phyloP scores from a whole-genome alignment of 345 rosid species.

The Lumnitzera racemosa region DNA sequence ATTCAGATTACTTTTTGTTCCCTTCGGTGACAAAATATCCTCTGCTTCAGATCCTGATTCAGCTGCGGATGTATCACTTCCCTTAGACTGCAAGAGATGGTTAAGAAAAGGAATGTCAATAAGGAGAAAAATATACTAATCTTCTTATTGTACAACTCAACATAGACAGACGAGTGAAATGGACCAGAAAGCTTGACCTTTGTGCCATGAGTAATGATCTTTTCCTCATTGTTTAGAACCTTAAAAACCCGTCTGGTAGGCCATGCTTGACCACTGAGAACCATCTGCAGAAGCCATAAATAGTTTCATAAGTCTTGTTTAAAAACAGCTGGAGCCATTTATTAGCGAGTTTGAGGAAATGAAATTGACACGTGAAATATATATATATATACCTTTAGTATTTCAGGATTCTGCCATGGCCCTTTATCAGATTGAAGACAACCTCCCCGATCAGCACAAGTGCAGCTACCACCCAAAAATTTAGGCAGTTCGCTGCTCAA shows the following conservation, averaged over 20 bases:
- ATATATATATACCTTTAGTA: slow-evolving; percentile 44
- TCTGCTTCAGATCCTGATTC: slow-evolving; percentile 39
- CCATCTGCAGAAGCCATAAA: slow-evolving; percentile 48
- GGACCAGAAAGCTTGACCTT: too few species aligned
- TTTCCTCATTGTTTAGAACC: too few species aligned
- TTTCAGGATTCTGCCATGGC: slow-evolving; percentile 76
- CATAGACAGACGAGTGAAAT: too few species aligned
- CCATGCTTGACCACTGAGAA: slow-evolving; percentile 58
- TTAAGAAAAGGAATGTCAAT: too few species aligned
- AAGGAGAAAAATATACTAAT: too few species aligned
- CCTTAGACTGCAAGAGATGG: too few species aligned
- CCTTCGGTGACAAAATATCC: slow-evolving; percentile 24
- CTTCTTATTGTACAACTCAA: too few species aligned
- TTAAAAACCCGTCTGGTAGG: background rate
- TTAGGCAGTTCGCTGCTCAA: slow-evolving; percentile 73
- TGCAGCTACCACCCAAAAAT: slow-evolving; percentile 87
- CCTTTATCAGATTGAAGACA: slow-evolving; percentile 95
- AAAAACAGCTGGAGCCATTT: too few species aligned
- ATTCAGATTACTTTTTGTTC: background rate
- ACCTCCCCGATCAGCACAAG: slow-evolving; percentile 78
- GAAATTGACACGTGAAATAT: too few species aligned
- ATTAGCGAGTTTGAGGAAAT: too few species aligned
- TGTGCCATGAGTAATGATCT: too few species aligned
- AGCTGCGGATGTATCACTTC: slow-evolving; percentile 13
- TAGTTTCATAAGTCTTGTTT: background rate